Evolutionary conservation across 2,329 filamentous ascomycete species (phyloP).

Genomic region (Didymella lethalis): DNA sequence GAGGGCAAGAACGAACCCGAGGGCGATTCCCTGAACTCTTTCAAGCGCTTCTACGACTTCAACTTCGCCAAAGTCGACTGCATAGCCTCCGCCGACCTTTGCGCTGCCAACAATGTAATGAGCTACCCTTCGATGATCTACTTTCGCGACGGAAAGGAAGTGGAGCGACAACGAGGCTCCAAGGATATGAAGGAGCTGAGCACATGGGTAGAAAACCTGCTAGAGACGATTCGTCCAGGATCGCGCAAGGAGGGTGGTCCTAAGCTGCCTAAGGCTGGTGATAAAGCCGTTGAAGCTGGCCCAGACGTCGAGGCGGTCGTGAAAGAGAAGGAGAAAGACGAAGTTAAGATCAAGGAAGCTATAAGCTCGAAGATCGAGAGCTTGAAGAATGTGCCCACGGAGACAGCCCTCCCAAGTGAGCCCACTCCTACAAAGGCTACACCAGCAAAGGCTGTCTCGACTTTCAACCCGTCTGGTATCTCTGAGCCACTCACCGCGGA

Average conservation of each 20-base stretch:
- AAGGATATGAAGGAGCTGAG: conserved; percentile 73
- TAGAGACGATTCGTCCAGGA: conserved; percentile 82
- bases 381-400: conserved; percentile 34
- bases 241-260: conserved; percentile 73
- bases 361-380: conserved; percentile 20
- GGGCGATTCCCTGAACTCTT: conserved; percentile 67
- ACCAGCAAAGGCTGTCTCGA: conserved; percentile 32
- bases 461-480: conserved; percentile 74
- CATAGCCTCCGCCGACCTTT: conserved; percentile 80
- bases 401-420: conserved; percentile 34
- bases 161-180: conserved; percentile 70
- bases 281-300: conserved; percentile 56
- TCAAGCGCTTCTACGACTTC: conserved; percentile 86
- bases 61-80: conserved; percentile 89
- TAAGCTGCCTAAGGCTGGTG: conserved; percentile 75
- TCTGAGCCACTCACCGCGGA: conserved; percentile 82
- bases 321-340: conserved; percentile 45
- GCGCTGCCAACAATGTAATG: conserved; percentile 69
- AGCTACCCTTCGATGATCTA: conserved; percentile 80
- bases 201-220: conserved; percentile 73
- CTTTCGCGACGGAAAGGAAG: conserved; percentile 77
- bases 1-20: conserved; percentile 56
- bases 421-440: conserved; percentile 33
- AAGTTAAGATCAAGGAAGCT: conserved; percentile 25
- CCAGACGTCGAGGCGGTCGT: conserved; percentile 47